phyloP scores from a whole-genome alignment of 106 monocot genomes.

The Gastrodia elata region DNA sequence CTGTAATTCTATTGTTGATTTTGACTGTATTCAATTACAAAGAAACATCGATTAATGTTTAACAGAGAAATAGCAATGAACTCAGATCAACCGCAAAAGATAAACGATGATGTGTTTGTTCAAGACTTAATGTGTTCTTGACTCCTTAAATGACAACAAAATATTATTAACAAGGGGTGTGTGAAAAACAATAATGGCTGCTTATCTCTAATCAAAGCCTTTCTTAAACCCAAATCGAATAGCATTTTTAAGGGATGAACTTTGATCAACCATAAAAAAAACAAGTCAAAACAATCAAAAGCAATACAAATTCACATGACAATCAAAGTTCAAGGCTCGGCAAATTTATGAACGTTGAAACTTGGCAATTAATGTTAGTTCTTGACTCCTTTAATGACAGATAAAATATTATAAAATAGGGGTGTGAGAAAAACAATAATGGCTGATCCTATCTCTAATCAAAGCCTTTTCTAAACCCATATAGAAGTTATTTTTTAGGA shows the following conservation, averaged over 20 bases:
- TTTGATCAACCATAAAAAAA: neutral
- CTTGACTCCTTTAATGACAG: neutral
- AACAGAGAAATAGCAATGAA: neutral
- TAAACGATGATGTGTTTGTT: too few relatives aligned
- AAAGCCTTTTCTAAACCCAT: neutral
- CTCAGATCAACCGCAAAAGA: too few relatives aligned
- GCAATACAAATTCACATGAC: neutral
- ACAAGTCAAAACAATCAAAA: neutral
- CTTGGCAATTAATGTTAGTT: neutral
- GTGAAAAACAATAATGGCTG: too few relatives aligned
- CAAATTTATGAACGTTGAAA: neutral
- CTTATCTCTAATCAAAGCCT: neutral
- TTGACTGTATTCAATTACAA: neutral
- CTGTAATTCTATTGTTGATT: constrained; percentile 1
- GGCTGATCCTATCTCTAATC: neutral
- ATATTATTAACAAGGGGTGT: too few relatives aligned
- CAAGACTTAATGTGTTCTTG: too few relatives aligned
- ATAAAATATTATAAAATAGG: neutral
- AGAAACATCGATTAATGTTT: neutral
- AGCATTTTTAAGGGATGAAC: neutral
- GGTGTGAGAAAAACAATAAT: neutral
- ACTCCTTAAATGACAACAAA: too few relatives aligned
- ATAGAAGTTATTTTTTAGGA: neutral
- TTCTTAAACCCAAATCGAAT: neutral
- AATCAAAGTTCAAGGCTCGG: neutral